A percentile compares a stretch with the other conserved stretches of the same genome.
These are phyloP conservation scores for Scedosporium dehoogii DNA, from an alignment of 2,329 filamentous ascomycete species.

Conservation along the genomic window DNA sequence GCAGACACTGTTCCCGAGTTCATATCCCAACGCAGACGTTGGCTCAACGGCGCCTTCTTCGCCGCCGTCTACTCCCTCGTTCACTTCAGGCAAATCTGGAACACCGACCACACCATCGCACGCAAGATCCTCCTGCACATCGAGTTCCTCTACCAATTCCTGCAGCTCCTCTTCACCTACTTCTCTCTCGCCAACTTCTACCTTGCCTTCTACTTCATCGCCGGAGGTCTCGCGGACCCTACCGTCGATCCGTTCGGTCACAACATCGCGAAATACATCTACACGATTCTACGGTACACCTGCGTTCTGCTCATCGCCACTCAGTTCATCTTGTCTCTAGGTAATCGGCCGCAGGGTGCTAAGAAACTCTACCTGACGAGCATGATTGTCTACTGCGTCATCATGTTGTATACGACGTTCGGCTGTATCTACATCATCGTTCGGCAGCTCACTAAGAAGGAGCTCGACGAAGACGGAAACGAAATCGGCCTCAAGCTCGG, in stretches of 20 bases:
- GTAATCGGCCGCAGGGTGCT: constrained; percentile 90
- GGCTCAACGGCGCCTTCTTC: constrained; percentile 98
- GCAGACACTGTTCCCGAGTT: constrained; percentile 88
- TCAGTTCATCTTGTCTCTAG: constrained; percentile 93
- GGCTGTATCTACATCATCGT: constrained; percentile 82
- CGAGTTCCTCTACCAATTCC: constrained; percentile 90
- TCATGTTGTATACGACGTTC: constrained; percentile 95
- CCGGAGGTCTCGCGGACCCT: constrained; percentile 74
- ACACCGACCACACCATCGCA: constrained; percentile 79
- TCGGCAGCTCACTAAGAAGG: constrained; percentile 55
- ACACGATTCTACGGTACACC: constrained; percentile 74
- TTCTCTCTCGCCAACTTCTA: constrained; percentile 99
- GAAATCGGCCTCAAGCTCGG: constrained; percentile 48
- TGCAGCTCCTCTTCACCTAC: constrained; percentile 90
- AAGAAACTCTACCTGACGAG: constrained; percentile 80
- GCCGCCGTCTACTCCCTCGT: constrained; percentile 95
- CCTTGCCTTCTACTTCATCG: constrained; percentile 96
- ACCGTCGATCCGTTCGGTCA: constrained; percentile 85
- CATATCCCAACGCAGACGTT: constrained; percentile 88
- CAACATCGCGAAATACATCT: constrained; percentile 73
- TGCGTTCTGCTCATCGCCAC: constrained; percentile 82
- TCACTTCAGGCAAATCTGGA: constrained; percentile 88
- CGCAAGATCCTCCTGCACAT: constrained; percentile 89
- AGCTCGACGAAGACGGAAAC: constrained; percentile 26
- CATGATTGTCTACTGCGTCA: constrained; percentile 83